Base-by-base conservation (phyloP, 2,329 filamentous ascomycete genomes). In the Aspergillus floridensis region DNA sequence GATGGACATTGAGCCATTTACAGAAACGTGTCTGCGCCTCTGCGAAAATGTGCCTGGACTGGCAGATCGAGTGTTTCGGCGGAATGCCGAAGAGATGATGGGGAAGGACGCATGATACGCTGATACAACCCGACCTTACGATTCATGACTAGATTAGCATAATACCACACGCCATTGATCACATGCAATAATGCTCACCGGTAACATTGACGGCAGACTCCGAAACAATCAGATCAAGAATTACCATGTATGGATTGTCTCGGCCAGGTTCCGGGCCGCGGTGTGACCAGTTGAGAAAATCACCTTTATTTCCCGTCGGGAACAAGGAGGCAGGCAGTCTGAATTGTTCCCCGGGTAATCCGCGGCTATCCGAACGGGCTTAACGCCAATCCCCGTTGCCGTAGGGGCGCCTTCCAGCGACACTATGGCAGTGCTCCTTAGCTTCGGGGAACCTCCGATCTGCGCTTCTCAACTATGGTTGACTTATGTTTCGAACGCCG, bases 41-140 rank as follows among this genome's bases (percentile, higher is more conserved):
- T 85, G 83, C 63, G 77, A 74, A 1, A 73, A 76, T 1, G 75
- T 81, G 56, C 72, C 76, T 5, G 63, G 71, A 7, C 68, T 85
- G 41, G 72, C 79, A 22, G 76, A 82, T 55, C 79, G 80, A 52
- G 67, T 88, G 0, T 86, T 88, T 63, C 77, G 79, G 49, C 73
- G 71, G 21, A 88, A 88, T 64, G 83, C 85, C 0, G 79, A 85
- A 66, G 77, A 79, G 41, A 68, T 88, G 74, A 76, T 61, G 71
- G 58, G 66, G 26, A 44, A 46, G n/a, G 5, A 49, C 22, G 48
- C 12, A 26, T 24, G 14, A 49, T 49, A 16, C 12, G 7, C 21
- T 4, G 22, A 24, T 49, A 5, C 24, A 11, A 46, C n/a, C 24
- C 16, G 21, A 10, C 26, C 22, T 55, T 35, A 55, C 53, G 53